Percentiles rank a stretch among this genome's conserved stretches.
Conservation (phyloP, 768 basidiomycete species). For the Tricholoma saponaceum region DNA sequence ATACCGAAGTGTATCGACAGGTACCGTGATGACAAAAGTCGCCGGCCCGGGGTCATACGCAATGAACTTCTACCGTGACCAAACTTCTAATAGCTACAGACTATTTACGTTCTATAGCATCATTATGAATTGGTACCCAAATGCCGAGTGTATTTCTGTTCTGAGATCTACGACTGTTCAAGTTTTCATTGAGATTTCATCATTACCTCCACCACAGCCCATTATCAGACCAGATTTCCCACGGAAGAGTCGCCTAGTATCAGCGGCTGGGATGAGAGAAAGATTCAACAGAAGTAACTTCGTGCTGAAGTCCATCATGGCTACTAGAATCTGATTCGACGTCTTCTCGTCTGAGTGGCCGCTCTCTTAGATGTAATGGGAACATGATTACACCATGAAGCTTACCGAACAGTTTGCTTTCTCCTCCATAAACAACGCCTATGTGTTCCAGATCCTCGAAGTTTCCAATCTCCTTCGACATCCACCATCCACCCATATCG, state of each 20-base stretch:
- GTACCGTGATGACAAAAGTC: too few species aligned
- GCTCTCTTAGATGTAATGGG: background rate
- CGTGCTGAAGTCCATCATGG: background rate
- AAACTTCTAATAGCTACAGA: too few species aligned
- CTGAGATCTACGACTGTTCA: too few species aligned
- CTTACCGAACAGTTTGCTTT: background rate
- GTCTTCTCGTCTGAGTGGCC: background rate
- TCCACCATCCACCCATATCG: background rate
- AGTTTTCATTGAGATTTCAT: too few species aligned
- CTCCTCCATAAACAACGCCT: background rate
- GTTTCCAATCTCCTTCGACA: background rate
- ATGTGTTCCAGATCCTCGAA: background rate
- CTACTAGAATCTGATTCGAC: background rate
- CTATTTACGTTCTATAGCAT: background rate
- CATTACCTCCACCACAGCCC: background rate
- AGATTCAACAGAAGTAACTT: background rate
- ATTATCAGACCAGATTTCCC: background rate
- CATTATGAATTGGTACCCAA: background rate
- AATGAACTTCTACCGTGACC: too few species aligned
- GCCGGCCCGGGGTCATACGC: too few species aligned
- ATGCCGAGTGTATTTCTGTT: background rate
- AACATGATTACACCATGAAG: background rate
- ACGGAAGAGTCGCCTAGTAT: background rate
- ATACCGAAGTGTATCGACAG: too few species aligned
- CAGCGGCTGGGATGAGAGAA: background rate